phyloP scores from a whole-genome alignment of 371 early-diverging fungal genomes.

The Syncephalastrum monosporum region DNA sequence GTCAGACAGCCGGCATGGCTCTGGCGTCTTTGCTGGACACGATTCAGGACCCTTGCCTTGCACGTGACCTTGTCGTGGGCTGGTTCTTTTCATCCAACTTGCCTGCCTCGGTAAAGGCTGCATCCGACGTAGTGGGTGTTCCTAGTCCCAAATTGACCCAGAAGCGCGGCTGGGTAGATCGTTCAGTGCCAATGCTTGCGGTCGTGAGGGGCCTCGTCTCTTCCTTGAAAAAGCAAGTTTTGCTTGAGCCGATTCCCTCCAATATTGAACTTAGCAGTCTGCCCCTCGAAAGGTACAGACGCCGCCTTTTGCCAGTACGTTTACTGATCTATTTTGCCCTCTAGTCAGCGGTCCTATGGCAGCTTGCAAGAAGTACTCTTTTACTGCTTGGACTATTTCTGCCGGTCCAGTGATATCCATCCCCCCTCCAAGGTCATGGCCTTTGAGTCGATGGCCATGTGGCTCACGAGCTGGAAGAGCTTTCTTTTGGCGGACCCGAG shows the following conservation, averaged over 20 bases:
- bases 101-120: conserved; percentile 6
- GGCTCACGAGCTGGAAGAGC: conserved; percentile 60
- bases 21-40: conserved; percentile 42
- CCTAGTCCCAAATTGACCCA: conserved; percentile 16
- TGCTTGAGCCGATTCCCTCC: conserved; percentile 31
- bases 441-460: conserved; percentile 74
- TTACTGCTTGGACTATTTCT: conserved; percentile 45
- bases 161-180: conserved; percentile 29
- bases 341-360: conserved; percentile 2
- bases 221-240: conserved; percentile 46
- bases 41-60: conserved; percentile 19
- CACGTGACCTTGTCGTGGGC: conserved; percentile 31
- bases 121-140: conserved; percentile 15
- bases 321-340: neutral
- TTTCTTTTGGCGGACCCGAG: conserved; percentile 15
- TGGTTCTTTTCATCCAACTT: conserved; percentile 34
- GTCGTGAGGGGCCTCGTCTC: conserved; percentile 57
- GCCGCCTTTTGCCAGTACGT: conserved; percentile 7
- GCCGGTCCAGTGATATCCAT: conserved; percentile 54
- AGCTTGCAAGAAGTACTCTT: conserved; percentile 50
- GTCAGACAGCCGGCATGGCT: conserved; percentile 50
- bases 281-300: conserved; percentile 27
- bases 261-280: conserved; percentile 10
- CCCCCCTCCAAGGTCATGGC: conserved; percentile 67
- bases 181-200: conserved; percentile 48